Evolutionary conservation across 306 rosid genomes (phyloP).

Genomic region (Vachellia pachyceras): DNA sequence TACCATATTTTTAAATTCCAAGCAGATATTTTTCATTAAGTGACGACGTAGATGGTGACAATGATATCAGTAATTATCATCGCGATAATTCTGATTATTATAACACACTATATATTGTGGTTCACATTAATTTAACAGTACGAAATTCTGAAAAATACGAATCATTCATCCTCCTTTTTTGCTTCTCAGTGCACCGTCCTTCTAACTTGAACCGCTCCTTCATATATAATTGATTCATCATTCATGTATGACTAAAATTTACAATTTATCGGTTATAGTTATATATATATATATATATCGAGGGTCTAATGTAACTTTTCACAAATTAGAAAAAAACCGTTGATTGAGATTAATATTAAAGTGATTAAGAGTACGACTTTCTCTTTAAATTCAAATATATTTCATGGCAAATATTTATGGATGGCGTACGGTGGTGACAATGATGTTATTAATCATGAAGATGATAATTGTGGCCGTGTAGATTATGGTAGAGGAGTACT

Average conservation of each 20-base stretch:
- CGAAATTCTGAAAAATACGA: neutral
- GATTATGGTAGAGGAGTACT: no score
- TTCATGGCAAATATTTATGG: neutral
- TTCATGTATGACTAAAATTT: neutral
- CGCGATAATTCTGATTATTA: neutral
- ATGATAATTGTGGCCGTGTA: no score
- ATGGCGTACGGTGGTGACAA: neutral
- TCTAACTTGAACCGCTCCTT: neutral
- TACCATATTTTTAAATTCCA: neutral
- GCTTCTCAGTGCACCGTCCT: neutral
- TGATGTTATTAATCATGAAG: neutral
- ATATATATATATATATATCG: neutral
- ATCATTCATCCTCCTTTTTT: neutral
- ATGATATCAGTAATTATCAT: neutral
- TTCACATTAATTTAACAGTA: neutral
- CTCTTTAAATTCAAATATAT: neutral
- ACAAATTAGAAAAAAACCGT: neutral
- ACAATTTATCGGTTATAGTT: neutral
- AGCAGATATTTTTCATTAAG: neutral
- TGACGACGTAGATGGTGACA: neutral
- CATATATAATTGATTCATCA: neutral
- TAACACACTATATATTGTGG: neutral
- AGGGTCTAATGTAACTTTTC: neutral
- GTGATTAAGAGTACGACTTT: neutral
- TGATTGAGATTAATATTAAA: neutral